Evolutionary conservation across 1,284 basidiomycete genomes (phyloP), one percentile per base, ranked within the genome.

Genomic region (Wallemia hederae): DNA sequence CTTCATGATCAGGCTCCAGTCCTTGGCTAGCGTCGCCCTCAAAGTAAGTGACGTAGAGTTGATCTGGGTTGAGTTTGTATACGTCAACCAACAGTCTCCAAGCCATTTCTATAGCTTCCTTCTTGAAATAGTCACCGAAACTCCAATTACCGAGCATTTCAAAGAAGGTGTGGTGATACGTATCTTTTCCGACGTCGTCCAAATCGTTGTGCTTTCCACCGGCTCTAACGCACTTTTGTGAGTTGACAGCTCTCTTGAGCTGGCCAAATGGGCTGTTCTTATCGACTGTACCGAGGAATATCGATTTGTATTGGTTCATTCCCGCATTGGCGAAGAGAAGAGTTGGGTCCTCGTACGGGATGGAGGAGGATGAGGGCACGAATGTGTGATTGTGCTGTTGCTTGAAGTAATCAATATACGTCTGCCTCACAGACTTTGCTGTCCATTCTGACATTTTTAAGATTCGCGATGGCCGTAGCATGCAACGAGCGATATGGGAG

Each of bases 61-160:
- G 80, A 68, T 97, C 91, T 65, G 81, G 80, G 15, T 88, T 83
- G 26, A 98, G 77, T 61, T 82, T 78, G 74, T 87, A 98, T 17
- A 97, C 80, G 59, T 80, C 74, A 2, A 91, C 97, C 63, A 98
- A 74, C 34, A 98, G 78, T 66, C 92, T 84, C 91, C 91, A 98
- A 2, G 92, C 91, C 73, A 85, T 90, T 39, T 72, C 72, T 64
- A 94, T 83, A 14, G 92, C 91, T 66, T 97, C 92, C 78, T 83
- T 81, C 88, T 98, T 98, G 80, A 98, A 98, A 74, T 98, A 98
- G 72, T 98, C 88, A 2, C 92, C 92, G 67, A 98, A 98, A 11
- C 90, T 96, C 92, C 92, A 98, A 72, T 98, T 98, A 56, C 92
- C 92, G 64, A 98, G 74, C 92, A 98, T 98, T 73, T 98, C 92